Percentiles rank a stretch among this genome's conserved stretches.
These are phyloP conservation scores for Microdochium paspali DNA, from an alignment of 2,329 filamentous ascomycete species.

Conservation along the genomic window DNA sequence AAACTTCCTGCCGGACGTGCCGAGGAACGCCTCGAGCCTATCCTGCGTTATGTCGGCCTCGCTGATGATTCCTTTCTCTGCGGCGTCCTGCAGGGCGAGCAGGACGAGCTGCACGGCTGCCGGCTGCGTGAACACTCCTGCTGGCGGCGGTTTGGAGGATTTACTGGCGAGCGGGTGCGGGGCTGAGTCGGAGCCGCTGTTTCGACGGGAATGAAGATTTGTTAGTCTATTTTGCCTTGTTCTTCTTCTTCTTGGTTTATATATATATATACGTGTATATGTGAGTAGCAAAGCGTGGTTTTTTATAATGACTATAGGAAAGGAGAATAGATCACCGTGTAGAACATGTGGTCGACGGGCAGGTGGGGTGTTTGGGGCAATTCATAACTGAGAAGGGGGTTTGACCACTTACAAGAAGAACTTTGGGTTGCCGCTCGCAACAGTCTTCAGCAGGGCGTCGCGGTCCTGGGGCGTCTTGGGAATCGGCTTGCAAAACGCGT, in stretches of 20 bases:
- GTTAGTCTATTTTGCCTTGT: background rate
- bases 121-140: conserved; percentile 71
- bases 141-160: conserved; percentile 41
- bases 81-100: conserved; percentile 50
- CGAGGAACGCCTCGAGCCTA: conserved; percentile 44
- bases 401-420: conserved; percentile 39
- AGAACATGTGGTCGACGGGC: too few relatives aligned
- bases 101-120: conserved; percentile 45
- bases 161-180: conserved; percentile 56
- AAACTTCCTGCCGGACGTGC: conserved; percentile 41
- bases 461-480: conserved; percentile 62
- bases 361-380: too few relatives aligned
- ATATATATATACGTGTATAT: too few relatives aligned
- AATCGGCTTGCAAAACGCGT: conserved; percentile 72
- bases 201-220: conserved; percentile 3
- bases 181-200: conserved; percentile 49
- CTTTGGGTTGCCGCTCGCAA: conserved; percentile 32
- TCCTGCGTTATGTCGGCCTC: conserved; percentile 45
- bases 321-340: too few relatives aligned
- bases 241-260: too few relatives aligned
- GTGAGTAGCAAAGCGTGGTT: too few relatives aligned
- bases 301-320: too few relatives aligned
- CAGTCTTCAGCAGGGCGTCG: conserved; percentile 39
- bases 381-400: too few relatives aligned
- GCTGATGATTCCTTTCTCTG: conserved; percentile 40